Evolutionary conservation across 129 eudicot species (phyloP).

Genomic region (Artemisia argyi): DNA sequence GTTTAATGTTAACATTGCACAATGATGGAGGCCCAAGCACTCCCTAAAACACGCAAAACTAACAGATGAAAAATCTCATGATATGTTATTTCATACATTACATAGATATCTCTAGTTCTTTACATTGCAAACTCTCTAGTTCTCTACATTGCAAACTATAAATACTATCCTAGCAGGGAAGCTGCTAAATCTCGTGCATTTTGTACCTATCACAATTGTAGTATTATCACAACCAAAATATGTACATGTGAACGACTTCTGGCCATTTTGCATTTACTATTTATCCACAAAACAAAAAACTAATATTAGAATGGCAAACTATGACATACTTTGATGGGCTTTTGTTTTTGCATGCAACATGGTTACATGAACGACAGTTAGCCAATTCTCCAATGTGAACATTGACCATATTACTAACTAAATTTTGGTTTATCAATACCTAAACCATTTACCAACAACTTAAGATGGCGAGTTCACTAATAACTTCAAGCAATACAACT

Average conservation of each 20-base stretch:
- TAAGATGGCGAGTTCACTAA: background rate
- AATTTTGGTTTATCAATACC: conserved; percentile 3
- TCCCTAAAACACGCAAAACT: background rate
- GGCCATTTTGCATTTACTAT: background rate
- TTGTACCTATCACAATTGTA: background rate
- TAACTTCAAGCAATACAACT: too few relatives aligned
- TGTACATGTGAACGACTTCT: background rate
- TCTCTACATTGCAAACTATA: too few relatives aligned
- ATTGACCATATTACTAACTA: conserved; percentile 18
- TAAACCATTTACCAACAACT: background rate
- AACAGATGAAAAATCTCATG: conserved; percentile 10
- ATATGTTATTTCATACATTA: background rate
- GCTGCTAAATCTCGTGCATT: background rate
- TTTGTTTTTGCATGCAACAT: background rate
- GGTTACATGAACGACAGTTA: background rate
- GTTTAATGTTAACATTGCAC: background rate
- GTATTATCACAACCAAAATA: background rate
- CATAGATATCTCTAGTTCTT: too few relatives aligned
- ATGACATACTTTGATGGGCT: background rate
- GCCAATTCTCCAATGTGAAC: background rate
- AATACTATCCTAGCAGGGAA: too few relatives aligned
- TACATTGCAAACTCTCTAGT: too few relatives aligned
- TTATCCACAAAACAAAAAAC: conserved; percentile 15
- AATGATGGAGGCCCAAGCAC: too few relatives aligned
- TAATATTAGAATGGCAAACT: background rate